Evolutionary conservation across 2,329 filamentous ascomycete species (phyloP).

Genomic region (Cladosporium cucumerinum): DNA sequence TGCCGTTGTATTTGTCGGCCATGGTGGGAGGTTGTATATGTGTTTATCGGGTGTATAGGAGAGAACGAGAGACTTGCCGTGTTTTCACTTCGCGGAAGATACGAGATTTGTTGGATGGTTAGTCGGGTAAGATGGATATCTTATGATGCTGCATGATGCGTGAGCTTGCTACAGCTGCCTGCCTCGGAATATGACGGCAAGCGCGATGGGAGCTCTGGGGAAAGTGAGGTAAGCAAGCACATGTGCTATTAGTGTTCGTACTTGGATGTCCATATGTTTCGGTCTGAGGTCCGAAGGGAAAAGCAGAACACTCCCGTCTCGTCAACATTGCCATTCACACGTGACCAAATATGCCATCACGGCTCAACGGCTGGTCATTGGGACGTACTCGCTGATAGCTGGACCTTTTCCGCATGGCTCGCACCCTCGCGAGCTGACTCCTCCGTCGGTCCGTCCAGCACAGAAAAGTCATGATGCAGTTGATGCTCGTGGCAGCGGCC

Average conservation of each 20-base stretch:
- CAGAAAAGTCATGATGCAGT: neutral
- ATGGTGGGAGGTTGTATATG: constrained; percentile 28
- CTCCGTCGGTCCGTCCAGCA: neutral
- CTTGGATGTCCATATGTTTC: neutral
- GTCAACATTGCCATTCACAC: neutral
- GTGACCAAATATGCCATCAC: neutral
- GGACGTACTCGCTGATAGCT: neutral
- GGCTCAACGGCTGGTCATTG: neutral
- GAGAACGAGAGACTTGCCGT: neutral
- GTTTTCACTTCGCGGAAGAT: neutral
- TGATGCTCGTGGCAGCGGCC: neutral
- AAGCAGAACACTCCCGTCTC: neutral
- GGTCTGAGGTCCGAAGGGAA: neutral
- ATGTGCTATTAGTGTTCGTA: neutral
- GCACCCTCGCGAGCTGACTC: neutral
- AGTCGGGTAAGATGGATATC: neutral
- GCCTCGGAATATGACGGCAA: constrained; percentile 4
- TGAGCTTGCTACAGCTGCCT: neutral
- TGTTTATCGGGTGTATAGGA: neutral
- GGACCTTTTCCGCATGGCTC: neutral
- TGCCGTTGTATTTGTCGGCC: constrained; percentile 35
- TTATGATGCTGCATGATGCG: constrained; percentile 5
- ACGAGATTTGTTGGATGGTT: neutral
- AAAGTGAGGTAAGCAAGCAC: neutral
- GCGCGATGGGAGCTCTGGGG: neutral